These are phyloP conservation scores for Leonotis leonurus DNA, from an alignment of 257 asterid genomes.

Conservation along the genomic window DNA sequence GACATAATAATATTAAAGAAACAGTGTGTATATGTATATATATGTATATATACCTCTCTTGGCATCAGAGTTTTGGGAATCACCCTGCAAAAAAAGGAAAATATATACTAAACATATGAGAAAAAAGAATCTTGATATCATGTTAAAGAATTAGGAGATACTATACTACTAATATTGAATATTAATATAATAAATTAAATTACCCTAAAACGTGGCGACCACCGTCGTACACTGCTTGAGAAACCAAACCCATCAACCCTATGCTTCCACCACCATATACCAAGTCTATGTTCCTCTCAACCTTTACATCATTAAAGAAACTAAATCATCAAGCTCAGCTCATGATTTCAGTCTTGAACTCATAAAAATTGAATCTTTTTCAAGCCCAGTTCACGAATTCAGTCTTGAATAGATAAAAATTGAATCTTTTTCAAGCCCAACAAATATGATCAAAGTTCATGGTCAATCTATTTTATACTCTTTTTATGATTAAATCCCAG, in stretches of 20 bases:
- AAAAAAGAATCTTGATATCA: not conserved
- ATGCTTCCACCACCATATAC: constrained; percentile 90
- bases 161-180: too few relatives aligned
- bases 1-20: too few relatives aligned
- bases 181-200: not conserved
- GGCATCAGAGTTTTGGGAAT: constrained; percentile 88
- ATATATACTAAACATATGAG: too few relatives aligned
- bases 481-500: not conserved
- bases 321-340: too few relatives aligned
- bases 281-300: constrained; percentile 82
- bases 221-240: constrained; percentile 76
- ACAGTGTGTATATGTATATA: too few relatives aligned
- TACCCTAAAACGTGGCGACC: constrained; percentile 95
- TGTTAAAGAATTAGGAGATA: too few relatives aligned
- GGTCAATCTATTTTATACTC: too few relatives aligned
- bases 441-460: too few relatives aligned
- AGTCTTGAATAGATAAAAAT: not conserved
- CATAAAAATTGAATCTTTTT: constrained; percentile 2
- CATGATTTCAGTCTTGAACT: not conserved
- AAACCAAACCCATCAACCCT: constrained; percentile 79
- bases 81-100: constrained; percentile 40
- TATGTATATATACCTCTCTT: constrained; percentile 78
- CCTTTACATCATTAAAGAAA: constrained; percentile 34
- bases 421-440: not conserved
- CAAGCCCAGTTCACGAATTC: not conserved